Percentiles rank a stretch among this genome's conserved stretches.
Conservation (phyloP, 805 yeast species). For the Lipomyces starkeyi region DNA sequence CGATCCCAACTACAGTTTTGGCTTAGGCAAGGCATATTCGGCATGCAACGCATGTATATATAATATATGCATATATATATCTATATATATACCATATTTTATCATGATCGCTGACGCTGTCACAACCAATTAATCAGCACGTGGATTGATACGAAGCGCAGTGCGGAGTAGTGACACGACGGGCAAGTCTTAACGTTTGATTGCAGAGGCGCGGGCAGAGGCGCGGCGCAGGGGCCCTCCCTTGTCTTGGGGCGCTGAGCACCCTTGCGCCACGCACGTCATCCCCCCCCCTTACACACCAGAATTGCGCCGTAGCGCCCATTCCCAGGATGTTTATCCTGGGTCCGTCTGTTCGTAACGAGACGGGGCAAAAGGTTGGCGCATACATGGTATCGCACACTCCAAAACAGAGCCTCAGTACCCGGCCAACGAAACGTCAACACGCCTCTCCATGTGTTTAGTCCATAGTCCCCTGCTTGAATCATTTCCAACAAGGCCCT, state of each 20-base stretch:
- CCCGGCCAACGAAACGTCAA: not conserved
- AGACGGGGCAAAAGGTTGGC: no score
- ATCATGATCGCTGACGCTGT: not conserved
- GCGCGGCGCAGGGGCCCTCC: not conserved
- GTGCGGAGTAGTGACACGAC: no score
- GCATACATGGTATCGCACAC: not conserved
- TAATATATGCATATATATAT: no score
- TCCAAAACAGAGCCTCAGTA: not conserved
- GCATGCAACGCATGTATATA: no score
- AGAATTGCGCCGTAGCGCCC: not conserved
- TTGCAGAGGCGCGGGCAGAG: not conserved
- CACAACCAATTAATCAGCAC: not conserved
- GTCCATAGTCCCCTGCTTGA: not conserved
- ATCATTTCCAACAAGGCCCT: not conserved
- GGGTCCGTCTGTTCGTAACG: not conserved
- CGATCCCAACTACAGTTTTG: not conserved
- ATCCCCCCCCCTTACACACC: not conserved
- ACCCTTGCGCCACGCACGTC: slow-evolving; percentile 1
- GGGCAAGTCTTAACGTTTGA: not conserved
- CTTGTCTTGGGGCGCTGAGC: not conserved
- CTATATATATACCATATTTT: no score
- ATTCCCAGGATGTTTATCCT: not conserved
- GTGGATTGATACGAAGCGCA: not conserved
- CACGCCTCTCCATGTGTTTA: not conserved
- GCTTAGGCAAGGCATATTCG: not conserved